Conservation (phyloP, 2,329 filamentous ascomycete species). For the Nannizzia gypsea region DNA sequence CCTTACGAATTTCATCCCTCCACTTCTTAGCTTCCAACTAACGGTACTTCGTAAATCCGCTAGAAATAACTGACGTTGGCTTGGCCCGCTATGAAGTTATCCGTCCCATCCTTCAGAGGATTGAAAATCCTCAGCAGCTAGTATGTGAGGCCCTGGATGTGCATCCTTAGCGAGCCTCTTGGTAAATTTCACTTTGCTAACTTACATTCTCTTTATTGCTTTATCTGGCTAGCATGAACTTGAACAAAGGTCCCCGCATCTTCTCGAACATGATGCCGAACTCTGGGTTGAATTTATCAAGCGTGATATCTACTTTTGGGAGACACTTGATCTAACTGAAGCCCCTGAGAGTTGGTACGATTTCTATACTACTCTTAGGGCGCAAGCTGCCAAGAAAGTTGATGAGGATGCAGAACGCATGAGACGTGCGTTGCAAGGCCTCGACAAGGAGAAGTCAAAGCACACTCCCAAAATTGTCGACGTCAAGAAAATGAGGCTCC, state of each 20-base stretch:
- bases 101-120: slow-evolving; percentile 54
- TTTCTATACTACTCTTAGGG: slow-evolving; percentile 59
- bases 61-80: slow-evolving; percentile 57
- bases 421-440: slow-evolving; percentile 44
- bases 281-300: slow-evolving; percentile 72
- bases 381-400: slow-evolving; percentile 46
- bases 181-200: background rate
- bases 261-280: slow-evolving; percentile 56
- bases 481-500: slow-evolving; percentile 22
- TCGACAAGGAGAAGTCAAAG: slow-evolving; percentile 47
- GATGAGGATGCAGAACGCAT: slow-evolving; percentile 48
- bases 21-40: background rate
- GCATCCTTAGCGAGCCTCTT: background rate
- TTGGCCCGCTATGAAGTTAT: slow-evolving; percentile 56
- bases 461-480: slow-evolving; percentile 49
- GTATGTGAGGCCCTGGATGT: slow-evolving; percentile 28
- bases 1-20: background rate
- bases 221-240: slow-evolving; percentile 39
- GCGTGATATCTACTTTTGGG: slow-evolving; percentile 59
- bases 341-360: slow-evolving; percentile 63
- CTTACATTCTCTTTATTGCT: background rate
- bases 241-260: slow-evolving; percentile 64
- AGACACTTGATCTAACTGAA: slow-evolving; percentile 53
- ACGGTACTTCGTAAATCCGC: background rate
- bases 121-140: slow-evolving; percentile 65